These are phyloP conservation scores for Mycena kentingensis DNA, from an alignment of 768 basidiomycete genomes.

Conservation along the genomic window DNA sequence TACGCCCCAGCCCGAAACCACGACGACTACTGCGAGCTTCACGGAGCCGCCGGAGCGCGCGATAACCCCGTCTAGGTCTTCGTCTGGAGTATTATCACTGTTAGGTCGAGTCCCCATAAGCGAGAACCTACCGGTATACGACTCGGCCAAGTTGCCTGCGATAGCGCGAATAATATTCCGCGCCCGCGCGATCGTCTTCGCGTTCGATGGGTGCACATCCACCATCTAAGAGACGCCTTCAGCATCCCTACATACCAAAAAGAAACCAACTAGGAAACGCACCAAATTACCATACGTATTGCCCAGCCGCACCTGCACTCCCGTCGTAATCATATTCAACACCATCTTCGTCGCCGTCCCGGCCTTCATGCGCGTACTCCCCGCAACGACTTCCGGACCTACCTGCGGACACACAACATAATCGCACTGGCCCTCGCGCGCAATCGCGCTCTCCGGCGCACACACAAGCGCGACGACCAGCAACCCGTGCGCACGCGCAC, in stretches of 20 bases:
- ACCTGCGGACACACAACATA: slow-evolving; percentile 33
- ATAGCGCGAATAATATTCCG: slow-evolving; percentile 34
- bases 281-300: slow-evolving; percentile 39
- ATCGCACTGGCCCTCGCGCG: slow-evolving; percentile 26
- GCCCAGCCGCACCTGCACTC: slow-evolving; percentile 36
- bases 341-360: slow-evolving; percentile 43
- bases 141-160: slow-evolving; percentile 8
- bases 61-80: slow-evolving; percentile 33
- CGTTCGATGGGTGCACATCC: slow-evolving; percentile 34
- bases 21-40: slow-evolving; percentile 35
- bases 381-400: slow-evolving; percentile 35
- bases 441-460: slow-evolving; percentile 30
- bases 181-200: slow-evolving; percentile 34
- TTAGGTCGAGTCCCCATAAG: slow-evolving; percentile 8
- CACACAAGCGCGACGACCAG: slow-evolving; percentile 35
- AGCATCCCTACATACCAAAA: neutral
- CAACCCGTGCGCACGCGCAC: slow-evolving; percentile 25
- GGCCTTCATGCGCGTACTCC: slow-evolving; percentile 39
- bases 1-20: slow-evolving; percentile 20
- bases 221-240: slow-evolving; percentile 31
- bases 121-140: slow-evolving; percentile 11
- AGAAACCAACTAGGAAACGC: slow-evolving; percentile 10
- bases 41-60: slow-evolving; percentile 33
- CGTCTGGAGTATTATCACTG: slow-evolving; percentile 23
- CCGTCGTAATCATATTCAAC: slow-evolving; percentile 40